Evolutionary conservation across 148 eudicot species (phyloP), one percentile per base, ranked within the genome.

Genomic region (Heliosperma pusillum): DNA sequence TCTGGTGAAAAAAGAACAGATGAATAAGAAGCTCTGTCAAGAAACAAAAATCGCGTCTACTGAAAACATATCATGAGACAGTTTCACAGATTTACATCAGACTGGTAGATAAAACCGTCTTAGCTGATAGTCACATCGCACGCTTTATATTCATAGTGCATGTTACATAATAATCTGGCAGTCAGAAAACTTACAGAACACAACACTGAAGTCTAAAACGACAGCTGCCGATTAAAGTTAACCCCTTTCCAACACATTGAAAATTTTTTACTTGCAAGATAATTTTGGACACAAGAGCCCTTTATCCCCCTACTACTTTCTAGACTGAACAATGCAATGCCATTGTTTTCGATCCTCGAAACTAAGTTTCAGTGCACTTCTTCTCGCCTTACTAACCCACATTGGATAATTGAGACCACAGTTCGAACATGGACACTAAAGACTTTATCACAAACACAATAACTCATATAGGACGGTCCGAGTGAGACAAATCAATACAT

Each of bases 1-100:
- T 92, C 99, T 96, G 92, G 56, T 66, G 19, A 57, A 58, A 64
- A 64, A 58, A 72, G 29, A 75, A 71, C 81, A 58, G 36, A 61
- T 13, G 65, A 64, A 69, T 78, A 21, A 79, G 70, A 72, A 66
- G 66, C 15, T 55, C 15, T 40, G 40, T 62, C 25, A 10, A 66
- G 10, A 30, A 42, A 45, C 15, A 29, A 21, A 29, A 64, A 45
- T 33, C 6, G 40, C 40, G 40, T 33, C 40, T 33, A 33, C 40
- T 33, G 40, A 33, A 7, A 33, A 2, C 4, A 33, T 33, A 5
- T 36, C 42, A 36, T 36, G 8, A 0, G 24, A 21, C 26, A 17
- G 45, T 53, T 36, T 13, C 55, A 15, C 19, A 50, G 17, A 50
- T 50, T 50, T 47, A 33, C 40, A 47, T 47, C 53, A 47, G 53